Evolutionary conservation across 176 grass and related monocot species (phyloP).

Genomic region (Avena atlantica): DNA sequence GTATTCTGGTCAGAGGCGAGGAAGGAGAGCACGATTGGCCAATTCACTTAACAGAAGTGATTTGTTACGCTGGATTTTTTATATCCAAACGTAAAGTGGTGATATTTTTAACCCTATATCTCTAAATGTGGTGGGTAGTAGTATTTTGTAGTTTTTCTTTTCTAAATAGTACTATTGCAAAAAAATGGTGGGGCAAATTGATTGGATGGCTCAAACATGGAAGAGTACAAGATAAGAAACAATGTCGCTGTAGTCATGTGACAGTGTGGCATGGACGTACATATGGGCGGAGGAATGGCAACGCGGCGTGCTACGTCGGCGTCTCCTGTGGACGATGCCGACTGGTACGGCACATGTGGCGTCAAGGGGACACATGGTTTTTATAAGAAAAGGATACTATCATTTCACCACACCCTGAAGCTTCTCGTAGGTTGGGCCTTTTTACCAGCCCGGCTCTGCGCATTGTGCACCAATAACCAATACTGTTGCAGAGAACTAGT

Average conservation of each 20-base stretch:
- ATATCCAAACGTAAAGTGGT: no score
- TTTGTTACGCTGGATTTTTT: no score
- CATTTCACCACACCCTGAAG: background rate
- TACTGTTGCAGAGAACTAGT: no score
- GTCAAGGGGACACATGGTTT: constrained; percentile 5
- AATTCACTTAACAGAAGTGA: no score
- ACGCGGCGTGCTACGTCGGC: constrained; percentile 41
- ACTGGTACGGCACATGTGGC: background rate
- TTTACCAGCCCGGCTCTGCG: background rate
- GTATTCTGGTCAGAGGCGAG: no score
- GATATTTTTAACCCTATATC: no score
- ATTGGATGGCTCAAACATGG: background rate
- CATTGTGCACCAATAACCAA: background rate
- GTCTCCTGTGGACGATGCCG: constrained; percentile 11
- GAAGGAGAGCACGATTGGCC: no score
- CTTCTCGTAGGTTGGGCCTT: background rate
- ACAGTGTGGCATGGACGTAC: constrained; percentile 19
- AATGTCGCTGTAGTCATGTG: constrained; percentile 47
- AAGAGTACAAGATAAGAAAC: background rate
- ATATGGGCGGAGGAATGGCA: constrained; percentile 39
- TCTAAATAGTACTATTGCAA: no score
- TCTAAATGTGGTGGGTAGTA: no score
- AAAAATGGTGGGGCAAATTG: background rate
- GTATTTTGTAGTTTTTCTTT: no score
- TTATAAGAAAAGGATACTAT: background rate